Conservation (phyloP, 805 yeast genomes). For the Suhomyces canberraensis region DNA sequence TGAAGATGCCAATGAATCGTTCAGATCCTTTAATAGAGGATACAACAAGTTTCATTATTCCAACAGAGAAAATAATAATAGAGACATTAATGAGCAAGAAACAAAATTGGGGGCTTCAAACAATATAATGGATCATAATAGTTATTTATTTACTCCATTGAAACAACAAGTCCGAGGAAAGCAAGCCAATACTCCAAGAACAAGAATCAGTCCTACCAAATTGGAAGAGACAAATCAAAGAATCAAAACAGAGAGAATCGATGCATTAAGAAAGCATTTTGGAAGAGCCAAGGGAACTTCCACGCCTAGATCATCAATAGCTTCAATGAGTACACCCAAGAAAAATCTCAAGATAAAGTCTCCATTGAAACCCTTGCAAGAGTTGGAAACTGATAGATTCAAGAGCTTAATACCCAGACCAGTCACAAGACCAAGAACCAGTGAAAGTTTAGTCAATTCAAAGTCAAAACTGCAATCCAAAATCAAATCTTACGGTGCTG, state of each 20-base stretch:
- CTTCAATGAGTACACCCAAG: not conserved
- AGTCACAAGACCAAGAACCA: not conserved
- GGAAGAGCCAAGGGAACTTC: constrained; percentile 20
- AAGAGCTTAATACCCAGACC: not conserved
- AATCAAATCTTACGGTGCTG: not conserved
- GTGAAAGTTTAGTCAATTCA: too few species aligned
- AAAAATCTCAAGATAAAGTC: not conserved
- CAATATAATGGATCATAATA: too few species aligned
- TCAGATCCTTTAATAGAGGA: not conserved
- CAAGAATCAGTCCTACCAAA: constrained; percentile 32
- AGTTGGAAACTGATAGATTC: not conserved
- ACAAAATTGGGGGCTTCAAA: too few species aligned
- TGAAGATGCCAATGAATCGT: too few species aligned
- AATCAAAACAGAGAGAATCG: constrained; percentile 29
- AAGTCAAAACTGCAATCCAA: not conserved
- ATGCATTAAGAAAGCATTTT: constrained; percentile 33
- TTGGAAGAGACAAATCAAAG: constrained; percentile 39
- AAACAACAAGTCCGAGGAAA: constrained; percentile 19
- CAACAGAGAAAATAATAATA: too few species aligned
- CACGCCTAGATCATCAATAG: constrained; percentile 9
- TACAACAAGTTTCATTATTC: too few species aligned
- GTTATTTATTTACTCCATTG: constrained; percentile 35
- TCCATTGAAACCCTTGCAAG: not conserved
- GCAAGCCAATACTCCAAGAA: constrained; percentile 19
- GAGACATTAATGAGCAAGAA: too few species aligned